A percentile compares a stretch with the other conserved stretches of the same genome.
Evolutionary conservation across 345 rosid species (phyloP).

Genomic region (Eucalyptus marginata): DNA sequence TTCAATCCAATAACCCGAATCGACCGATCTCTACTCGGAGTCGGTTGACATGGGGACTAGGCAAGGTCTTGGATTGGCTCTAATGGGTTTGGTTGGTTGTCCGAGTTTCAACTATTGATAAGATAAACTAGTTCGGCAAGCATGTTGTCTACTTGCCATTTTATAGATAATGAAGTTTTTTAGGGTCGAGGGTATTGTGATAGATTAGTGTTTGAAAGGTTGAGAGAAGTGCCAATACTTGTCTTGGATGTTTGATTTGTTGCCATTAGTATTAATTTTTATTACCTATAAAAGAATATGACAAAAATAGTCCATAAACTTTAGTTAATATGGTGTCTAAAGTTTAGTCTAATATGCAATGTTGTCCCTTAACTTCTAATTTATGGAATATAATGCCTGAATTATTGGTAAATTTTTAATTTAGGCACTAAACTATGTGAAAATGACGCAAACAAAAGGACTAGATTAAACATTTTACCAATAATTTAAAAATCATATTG

Average conservation of each 20-base stretch:
- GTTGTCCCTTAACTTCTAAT: background rate
- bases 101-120: rapidly evolving
- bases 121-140: background rate
- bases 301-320: background rate
- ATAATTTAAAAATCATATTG: rapidly evolving
- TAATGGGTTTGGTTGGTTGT: background rate
- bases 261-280: background rate
- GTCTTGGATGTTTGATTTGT: background rate
- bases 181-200: too few species aligned
- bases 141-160: background rate
- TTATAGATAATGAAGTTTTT: background rate
- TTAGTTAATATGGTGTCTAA: too few species aligned
- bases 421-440: background rate
- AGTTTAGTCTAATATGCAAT: background rate
- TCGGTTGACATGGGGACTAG: background rate
- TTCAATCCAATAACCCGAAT: background rate
- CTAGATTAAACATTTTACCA: rapidly evolving
- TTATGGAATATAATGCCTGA: background rate
- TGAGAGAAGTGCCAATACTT: background rate
- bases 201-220: background rate
- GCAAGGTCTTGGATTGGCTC: background rate
- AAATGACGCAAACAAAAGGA: background rate
- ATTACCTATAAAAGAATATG: background rate
- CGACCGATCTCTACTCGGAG: background rate
- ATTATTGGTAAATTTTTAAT: background rate